Evolutionary conservation across 2,329 filamentous ascomycete genomes (phyloP), one percentile per base, ranked within the genome.

Genomic region (Nemania diffusa): DNA sequence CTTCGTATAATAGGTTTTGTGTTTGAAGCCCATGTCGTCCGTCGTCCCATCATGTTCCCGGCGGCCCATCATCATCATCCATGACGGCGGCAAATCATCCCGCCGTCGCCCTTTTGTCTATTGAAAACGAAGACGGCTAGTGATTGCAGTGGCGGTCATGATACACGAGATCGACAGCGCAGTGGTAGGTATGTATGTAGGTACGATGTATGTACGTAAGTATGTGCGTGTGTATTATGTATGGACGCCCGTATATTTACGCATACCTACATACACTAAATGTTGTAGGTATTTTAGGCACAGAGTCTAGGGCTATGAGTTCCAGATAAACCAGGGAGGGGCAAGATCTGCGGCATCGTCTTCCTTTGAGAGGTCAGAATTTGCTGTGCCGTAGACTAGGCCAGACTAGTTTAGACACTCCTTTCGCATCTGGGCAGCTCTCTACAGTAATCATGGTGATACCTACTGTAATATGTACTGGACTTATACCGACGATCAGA

Each of bases 301-400:
- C 5, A 9, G 5, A n/a, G 17, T 44, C 40, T 44, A 44, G 7
- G 40, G 40, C 40, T n/a, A 44, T 17, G 40, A 55, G 20, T 32
- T 9, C 50, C 15, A 34, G 50, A 59, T 2, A 27, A 27, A 26
- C 20, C 48, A 27, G 57, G 64, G 34, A 46, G 17, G 40, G 61
- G 34, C 34, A 61, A 61, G 65, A 67, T 64, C 61, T 32, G 56
- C 65, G 32, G 2, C 11, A 22, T 24, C 13, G 11, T 67, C 42
- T 64, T 64, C 60, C 50, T 64, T 37, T 8, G 50, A 58, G 24
- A 37, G 48, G 44, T 42, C 37, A 55, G 60, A 55, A 22, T 34
- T 3, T 37, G 65, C 61, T 67, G 57, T 61, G 61, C 65, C 65
- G 56, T 37, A 67, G 51, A n/a, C 65, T 63, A 67, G 32, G 44